phyloP scores from a whole-genome alignment of 208 protist species.

The Acanthamoeba lenticulata region DNA sequence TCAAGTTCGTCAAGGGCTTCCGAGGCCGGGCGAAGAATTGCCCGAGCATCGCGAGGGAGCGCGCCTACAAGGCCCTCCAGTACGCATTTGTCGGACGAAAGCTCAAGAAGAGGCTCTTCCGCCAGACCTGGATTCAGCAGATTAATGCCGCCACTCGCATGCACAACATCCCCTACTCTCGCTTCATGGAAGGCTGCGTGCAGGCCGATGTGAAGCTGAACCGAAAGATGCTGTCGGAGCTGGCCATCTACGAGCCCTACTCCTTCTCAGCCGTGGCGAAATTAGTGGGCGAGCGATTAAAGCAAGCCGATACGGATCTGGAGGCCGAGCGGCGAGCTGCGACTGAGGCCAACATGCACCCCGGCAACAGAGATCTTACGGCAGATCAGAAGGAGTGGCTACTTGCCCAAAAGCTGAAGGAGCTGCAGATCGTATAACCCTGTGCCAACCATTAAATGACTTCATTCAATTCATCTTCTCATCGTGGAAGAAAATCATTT shows the following conservation, averaged over 20 bases:
- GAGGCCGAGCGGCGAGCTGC: background rate
- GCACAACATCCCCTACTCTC: background rate
- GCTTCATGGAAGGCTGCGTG: conserved; percentile 39
- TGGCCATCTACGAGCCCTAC: conserved; percentile 67
- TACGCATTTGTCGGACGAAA: conserved; percentile 31
- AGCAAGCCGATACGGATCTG: background rate
- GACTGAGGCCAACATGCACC: background rate
- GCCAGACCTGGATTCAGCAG: conserved; percentile 41
- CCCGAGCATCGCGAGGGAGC: conserved; percentile 19
- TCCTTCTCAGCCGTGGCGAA: conserved; percentile 38
- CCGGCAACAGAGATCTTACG: background rate
- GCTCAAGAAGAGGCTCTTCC: conserved; percentile 54
- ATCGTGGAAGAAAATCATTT: too few species aligned
- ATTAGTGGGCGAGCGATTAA: conserved; percentile 33
- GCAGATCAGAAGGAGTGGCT: conserved; percentile 6
- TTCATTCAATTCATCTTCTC: too few species aligned
- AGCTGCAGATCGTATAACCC: background rate
- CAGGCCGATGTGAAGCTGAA: conserved; percentile 12
- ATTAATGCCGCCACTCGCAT: conserved; percentile 37
- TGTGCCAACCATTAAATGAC: too few species aligned
- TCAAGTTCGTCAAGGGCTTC: conserved; percentile 57
- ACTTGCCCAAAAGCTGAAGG: conserved; percentile 3
- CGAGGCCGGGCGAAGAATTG: conserved; percentile 58
- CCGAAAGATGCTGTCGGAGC: conserved; percentile 49
- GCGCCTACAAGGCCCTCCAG: conserved; percentile 52